Conservation (phyloP, 495 filamentous ascomycete species). For the Penicillium simplicissimum region DNA sequence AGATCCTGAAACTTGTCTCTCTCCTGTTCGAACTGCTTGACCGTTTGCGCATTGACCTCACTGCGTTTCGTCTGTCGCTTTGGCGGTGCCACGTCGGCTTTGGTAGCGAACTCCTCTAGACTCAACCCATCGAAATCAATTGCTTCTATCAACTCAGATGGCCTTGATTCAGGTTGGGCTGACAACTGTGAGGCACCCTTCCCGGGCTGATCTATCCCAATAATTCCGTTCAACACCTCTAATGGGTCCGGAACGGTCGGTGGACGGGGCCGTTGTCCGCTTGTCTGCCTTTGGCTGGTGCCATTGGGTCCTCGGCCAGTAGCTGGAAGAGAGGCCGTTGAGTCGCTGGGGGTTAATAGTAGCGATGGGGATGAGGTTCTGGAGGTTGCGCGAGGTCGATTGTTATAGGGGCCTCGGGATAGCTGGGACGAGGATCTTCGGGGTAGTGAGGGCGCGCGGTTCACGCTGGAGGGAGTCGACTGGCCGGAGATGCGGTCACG, state of each 20-base stretch:
- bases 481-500: slow-evolving; percentile 81
- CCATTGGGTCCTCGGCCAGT: slow-evolving; percentile 64
- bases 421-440: slow-evolving; percentile 57
- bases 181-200: slow-evolving; percentile 16
- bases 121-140: slow-evolving; percentile 78
- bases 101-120: slow-evolving; percentile 67
- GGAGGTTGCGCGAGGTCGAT: slow-evolving; percentile 60
- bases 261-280: slow-evolving; percentile 45
- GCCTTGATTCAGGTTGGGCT: slow-evolving; percentile 31
- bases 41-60: slow-evolving; percentile 63
- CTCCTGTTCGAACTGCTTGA: slow-evolving; percentile 84
- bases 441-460: slow-evolving; percentile 70
- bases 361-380: slow-evolving; percentile 69
- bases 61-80: slow-evolving; percentile 38
- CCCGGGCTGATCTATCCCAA: slow-evolving; percentile 52
- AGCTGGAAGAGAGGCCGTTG: slow-evolving; percentile 68
- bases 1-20: slow-evolving; percentile 89
- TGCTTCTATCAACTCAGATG: slow-evolving; percentile 54
- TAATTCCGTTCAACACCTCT: slow-evolving; percentile 67
- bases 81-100: slow-evolving; percentile 32
- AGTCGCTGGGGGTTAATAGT: slow-evolving; percentile 63
- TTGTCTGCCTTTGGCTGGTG: slow-evolving; percentile 58
- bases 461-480: slow-evolving; percentile 63
- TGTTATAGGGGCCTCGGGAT: slow-evolving; percentile 41
- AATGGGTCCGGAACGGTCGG: slow-evolving; percentile 68